phyloP scores from a whole-genome alignment of 345 rosid species.

The Boechera retrofracta region DNA sequence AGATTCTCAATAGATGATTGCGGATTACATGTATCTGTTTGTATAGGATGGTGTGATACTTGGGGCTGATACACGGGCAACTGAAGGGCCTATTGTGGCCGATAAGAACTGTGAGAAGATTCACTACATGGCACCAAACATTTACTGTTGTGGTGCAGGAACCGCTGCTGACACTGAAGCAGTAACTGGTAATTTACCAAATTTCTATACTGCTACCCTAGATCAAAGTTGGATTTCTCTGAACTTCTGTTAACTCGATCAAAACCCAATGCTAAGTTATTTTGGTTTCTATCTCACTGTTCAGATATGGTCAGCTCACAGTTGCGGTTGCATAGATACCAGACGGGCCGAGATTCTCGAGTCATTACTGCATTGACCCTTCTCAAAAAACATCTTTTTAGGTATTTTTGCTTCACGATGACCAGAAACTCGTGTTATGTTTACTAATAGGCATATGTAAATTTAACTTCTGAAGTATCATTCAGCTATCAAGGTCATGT shows the following conservation, averaged over 20 bases:
- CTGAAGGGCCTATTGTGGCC: slow-evolving; percentile 96
- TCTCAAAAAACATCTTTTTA: slow-evolving; percentile 79
- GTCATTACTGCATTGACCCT: slow-evolving; percentile 84
- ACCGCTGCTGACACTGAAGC: slow-evolving; percentile 99
- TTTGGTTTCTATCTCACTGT: slow-evolving; percentile 16
- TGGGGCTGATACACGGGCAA: slow-evolving; percentile 91
- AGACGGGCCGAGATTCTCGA: slow-evolving; percentile 78
- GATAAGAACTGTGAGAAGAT: slow-evolving; percentile 99
- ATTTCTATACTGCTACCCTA: not conserved
- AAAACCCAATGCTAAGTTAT: not conserved
- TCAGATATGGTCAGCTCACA: slow-evolving; percentile 93
- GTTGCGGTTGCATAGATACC: slow-evolving; percentile 77
- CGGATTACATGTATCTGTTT: not conserved
- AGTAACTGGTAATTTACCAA: slow-evolving; percentile 68
- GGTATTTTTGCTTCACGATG: slow-evolving; percentile 45
- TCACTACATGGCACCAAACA: slow-evolving; percentile 98
- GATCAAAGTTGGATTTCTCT: not conserved
- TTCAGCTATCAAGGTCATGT: slow-evolving; percentile 81
- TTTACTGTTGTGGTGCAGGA: slow-evolving; percentile 98
- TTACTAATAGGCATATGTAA: not conserved
- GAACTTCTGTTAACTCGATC: not conserved
- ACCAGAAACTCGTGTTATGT: slow-evolving; percentile 1
- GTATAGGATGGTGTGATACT: slow-evolving; percentile 72
- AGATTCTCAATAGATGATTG: slow-evolving; percentile 10
- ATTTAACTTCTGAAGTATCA: slow-evolving; percentile 37